These are phyloP conservation scores for Pelargonium myrrhifolium DNA, from an alignment of 441 rosid genomes.

Conservation along the genomic window DNA sequence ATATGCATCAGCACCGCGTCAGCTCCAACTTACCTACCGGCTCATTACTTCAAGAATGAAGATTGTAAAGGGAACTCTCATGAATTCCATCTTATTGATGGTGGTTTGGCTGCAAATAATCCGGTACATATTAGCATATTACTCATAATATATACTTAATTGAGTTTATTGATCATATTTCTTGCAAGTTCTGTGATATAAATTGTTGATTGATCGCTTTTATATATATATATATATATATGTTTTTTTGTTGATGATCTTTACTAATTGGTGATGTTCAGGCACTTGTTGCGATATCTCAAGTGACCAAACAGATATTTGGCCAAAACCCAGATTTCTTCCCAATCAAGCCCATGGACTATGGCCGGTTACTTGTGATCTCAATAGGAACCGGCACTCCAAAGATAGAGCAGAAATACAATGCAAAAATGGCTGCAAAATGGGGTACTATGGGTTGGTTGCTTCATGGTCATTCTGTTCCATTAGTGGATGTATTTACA, in stretches of 20 bases:
- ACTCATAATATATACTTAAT: too few species aligned
- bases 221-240: too few species aligned
- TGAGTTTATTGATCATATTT: neutral
- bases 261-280: neutral
- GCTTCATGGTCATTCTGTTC: neutral
- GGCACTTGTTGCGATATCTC: constrained; percentile 34
- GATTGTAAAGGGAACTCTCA: constrained; percentile 26
- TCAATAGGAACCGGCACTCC: constrained; percentile 36
- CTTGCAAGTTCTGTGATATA: neutral
- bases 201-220: neutral
- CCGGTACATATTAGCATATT: too few species aligned
- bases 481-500: neutral
- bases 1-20: constrained; percentile 53
- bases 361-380: constrained; percentile 29
- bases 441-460: neutral
- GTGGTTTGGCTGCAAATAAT: constrained; percentile 60
- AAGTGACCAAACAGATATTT: constrained; percentile 33
- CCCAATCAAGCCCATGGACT: constrained; percentile 31
- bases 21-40: constrained; percentile 63
- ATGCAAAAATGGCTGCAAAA: neutral
- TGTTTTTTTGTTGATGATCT: neutral
- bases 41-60: constrained; percentile 40
- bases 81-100: constrained; percentile 54
- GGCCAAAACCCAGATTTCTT: constrained; percentile 24
- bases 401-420: constrained; percentile 7